Base-by-base conservation (phyloP, 2,329 filamentous ascomycete genomes). In the Cladosporium sp. region DNA sequence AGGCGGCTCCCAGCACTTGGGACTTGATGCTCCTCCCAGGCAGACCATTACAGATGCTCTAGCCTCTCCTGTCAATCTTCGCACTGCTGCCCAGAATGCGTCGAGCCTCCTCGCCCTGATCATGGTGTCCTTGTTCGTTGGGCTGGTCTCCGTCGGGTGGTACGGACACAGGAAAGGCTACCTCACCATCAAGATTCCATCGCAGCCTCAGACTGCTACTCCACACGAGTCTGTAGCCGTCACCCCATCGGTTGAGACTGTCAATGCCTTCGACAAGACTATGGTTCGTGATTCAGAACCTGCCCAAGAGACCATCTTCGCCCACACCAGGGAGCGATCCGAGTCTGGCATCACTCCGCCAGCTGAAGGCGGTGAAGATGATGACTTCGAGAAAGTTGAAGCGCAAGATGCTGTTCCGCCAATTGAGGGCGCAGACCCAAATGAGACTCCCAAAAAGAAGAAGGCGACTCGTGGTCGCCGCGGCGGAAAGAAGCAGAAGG, bases 381-480 rank as follows among this genome's bases (percentile, higher is more conserved):
- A 52, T 29, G 50, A 29, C 1, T 47, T 58, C 6, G 58, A 44
- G 12, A 48, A 44, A 12, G 43, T 50, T n/a, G 53, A 57, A 2
- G 47, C 53, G 15, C 44, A 48, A 17, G 54, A 53, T 11, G 48
- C 22, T 15, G 52, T 56, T 15, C 43, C 42, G 22, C 62, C 64
- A 3, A 55, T 56, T 27, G 50, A 56, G 27, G 49, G 56, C 13
- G 61, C 64, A 42, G 64, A 62, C 29, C 52, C 61, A 9, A 56
- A 54, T 11, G 55, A 61, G 9, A 65, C 65, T 1, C 63, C 60
- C 1, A 73, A 70, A 59, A 76, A 76, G 63, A 75, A 73, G 62
- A 76, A 76, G 55, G 73, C 74, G 4, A 74, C 75, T 43, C 64
- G 75, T 50, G 75, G 75, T 19, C 73, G 72, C 54, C 70, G 74